These are phyloP conservation scores for Tephrocybe sp. DNA, from an alignment of 768 basidiomycete genomes.

Conservation along the genomic window DNA sequence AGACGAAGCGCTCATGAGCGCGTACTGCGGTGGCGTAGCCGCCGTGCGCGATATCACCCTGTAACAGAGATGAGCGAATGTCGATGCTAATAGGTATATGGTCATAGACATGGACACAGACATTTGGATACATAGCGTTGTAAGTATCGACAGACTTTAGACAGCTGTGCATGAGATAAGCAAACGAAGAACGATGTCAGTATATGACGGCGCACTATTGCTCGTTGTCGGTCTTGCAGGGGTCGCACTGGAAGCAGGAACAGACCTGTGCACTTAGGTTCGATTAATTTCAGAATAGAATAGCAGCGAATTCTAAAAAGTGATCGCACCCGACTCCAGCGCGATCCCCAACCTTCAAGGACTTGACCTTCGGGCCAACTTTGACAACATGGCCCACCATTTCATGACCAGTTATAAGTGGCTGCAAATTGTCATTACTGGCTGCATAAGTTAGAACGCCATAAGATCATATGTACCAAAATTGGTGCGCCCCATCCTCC, in stretches of 20 bases:
- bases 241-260: conserved; percentile 48
- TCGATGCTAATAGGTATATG: no score
- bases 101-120: no score
- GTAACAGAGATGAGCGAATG: no score
- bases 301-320: neutral
- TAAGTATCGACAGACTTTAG: conserved; percentile 40
- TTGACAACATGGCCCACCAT: conserved; percentile 52
- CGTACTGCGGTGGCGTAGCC: conserved; percentile 51
- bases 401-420: conserved; percentile 49
- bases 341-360: conserved; percentile 56
- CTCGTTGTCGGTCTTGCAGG: conserved; percentile 52
- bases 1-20: conserved; percentile 53
- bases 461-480: conserved; percentile 23
- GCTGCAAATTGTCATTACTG: conserved; percentile 22
- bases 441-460: no score
- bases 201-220: conserved; percentile 37
- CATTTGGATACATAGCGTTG: conserved; percentile 39
- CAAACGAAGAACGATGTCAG: no score
- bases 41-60: conserved; percentile 38
- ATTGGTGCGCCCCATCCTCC: conserved; percentile 35
- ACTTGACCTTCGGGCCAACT: conserved; percentile 54
- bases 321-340: conserved; percentile 43
- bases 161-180: conserved; percentile 31
- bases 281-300: neutral
- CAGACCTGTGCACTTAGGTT: conserved; percentile 45